Evolutionary conservation across 2,329 filamentous ascomycete genomes (phyloP).

Genomic region (Helotiales sp.): DNA sequence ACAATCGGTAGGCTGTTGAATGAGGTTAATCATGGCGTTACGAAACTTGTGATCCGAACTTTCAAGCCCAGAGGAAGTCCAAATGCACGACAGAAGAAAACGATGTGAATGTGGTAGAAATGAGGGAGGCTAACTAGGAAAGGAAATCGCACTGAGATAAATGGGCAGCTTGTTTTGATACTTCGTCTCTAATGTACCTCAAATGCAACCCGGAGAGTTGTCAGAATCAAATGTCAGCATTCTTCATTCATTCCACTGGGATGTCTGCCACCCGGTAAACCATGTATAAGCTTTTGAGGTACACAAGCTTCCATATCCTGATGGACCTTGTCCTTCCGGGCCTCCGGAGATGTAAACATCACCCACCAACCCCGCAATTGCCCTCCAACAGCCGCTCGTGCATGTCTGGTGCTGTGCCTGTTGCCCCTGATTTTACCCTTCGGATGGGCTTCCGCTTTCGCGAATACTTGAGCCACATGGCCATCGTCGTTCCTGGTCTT

Average conservation of each 20-base stretch:
- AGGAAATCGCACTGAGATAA: background rate
- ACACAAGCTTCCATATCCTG: conserved; percentile 42
- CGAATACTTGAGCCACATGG: conserved; percentile 41
- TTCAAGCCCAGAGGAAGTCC: background rate
- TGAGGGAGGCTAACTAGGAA: background rate
- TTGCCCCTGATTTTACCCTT: conserved; percentile 35
- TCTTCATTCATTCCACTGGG: conserved; percentile 2
- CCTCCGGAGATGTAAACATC: conserved; percentile 42
- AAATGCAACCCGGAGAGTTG: background rate
- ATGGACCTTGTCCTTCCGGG: conserved; percentile 43
- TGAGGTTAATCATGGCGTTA: background rate
- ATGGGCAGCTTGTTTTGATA: background rate
- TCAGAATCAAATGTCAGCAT: too few species aligned
- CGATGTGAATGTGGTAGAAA: background rate
- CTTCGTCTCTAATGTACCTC: too few species aligned
- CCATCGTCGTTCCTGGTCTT: conserved; percentile 32
- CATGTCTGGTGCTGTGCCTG: conserved; percentile 44
- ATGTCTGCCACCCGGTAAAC: conserved; percentile 35
- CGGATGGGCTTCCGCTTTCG: conserved; percentile 43
- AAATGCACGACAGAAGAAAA: background rate
- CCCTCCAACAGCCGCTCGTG: conserved; percentile 42
- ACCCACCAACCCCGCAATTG: conserved; percentile 40
- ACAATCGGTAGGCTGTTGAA: conserved; percentile 30
- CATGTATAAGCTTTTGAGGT: too few species aligned
- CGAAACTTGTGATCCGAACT: background rate